A percentile compares a stretch with the other conserved stretches of the same genome.
Evolutionary conservation across 495 filamentous ascomycete species (phyloP).

Genomic region (Podospora bellae-mahoneyi): DNA sequence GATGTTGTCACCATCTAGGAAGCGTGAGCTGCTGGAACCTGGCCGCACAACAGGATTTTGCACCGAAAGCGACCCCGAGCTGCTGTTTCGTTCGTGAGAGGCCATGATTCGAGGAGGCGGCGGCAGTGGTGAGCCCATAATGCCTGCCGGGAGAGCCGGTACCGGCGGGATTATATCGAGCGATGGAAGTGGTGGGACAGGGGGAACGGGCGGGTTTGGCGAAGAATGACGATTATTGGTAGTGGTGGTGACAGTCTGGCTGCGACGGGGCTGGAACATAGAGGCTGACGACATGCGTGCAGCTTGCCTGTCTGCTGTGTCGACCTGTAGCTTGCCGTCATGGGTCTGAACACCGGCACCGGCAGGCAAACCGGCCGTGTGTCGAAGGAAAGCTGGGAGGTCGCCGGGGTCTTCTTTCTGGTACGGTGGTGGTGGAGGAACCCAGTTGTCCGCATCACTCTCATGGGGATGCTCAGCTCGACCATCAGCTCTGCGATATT

Average conservation of each 20-base stretch:
- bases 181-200: slow-evolving; percentile 28
- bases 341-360: slow-evolving; percentile 11
- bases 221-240: slow-evolving; percentile 18
- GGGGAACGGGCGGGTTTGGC: slow-evolving; percentile 21
- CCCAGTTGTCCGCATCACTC: slow-evolving; percentile 90
- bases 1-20: slow-evolving; percentile 42
- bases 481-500: slow-evolving; percentile 60
- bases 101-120: slow-evolving; percentile 16
- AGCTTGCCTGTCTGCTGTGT: slow-evolving; percentile 5
- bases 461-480: slow-evolving; percentile 73
- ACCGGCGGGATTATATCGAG: slow-evolving; percentile 22
- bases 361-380: slow-evolving; percentile 35
- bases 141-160: slow-evolving; percentile 16
- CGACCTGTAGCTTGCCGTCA: not conserved
- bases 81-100: slow-evolving; percentile 18
- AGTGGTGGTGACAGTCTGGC: slow-evolving; percentile 15
- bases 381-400: slow-evolving; percentile 47
- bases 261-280: slow-evolving; percentile 21
- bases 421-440: slow-evolving; percentile 88
- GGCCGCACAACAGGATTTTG: slow-evolving; percentile 16
- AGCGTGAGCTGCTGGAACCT: slow-evolving; percentile 25
- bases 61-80: slow-evolving; percentile 14
- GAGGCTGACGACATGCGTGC: slow-evolving; percentile 16
- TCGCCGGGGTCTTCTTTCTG: slow-evolving; percentile 62
- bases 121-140: slow-evolving; percentile 7